Percentiles rank a stretch among this genome's conserved stretches.
Evolutionary conservation across 139 green algal genomes (phyloP).

Genomic region (Picochlorum sp.): DNA sequence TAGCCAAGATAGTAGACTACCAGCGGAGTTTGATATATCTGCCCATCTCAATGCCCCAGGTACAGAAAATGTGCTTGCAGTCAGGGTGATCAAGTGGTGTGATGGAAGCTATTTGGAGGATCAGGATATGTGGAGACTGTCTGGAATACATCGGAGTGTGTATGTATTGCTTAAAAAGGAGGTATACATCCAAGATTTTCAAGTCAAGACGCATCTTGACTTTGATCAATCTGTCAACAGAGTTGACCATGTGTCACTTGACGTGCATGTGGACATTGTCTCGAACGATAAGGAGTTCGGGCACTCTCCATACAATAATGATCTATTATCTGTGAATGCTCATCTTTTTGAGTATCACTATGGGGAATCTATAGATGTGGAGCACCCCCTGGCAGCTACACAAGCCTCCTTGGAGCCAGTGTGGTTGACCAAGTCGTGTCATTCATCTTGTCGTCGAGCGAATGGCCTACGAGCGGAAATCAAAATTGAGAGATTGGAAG

Average conservation of each 20-base stretch:
- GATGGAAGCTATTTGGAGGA: slow-evolving; percentile 97
- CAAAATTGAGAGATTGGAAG: too few relatives aligned
- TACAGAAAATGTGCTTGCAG: slow-evolving; percentile 51
- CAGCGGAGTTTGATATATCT: slow-evolving; percentile 90
- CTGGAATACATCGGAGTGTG: slow-evolving; percentile 81
- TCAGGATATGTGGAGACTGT: slow-evolving; percentile 94
- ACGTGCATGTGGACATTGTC: slow-evolving; percentile 18
- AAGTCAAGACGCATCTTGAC: slow-evolving; percentile 48
- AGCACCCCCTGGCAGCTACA: too few relatives aligned
- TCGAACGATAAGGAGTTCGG: too few relatives aligned
- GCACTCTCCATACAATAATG: too few relatives aligned
- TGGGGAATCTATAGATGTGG: too few relatives aligned
- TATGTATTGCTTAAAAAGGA: slow-evolving; percentile 55
- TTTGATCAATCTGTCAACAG: background rate
- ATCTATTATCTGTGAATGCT: too few relatives aligned
- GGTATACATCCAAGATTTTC: slow-evolving; percentile 58
- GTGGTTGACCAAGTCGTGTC: too few relatives aligned
- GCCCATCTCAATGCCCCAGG: slow-evolving; percentile 21
- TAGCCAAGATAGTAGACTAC: slow-evolving; percentile 81
- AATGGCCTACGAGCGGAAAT: too few relatives aligned
- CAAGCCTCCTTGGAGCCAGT: too few relatives aligned
- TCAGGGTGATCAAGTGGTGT: slow-evolving; percentile 79
- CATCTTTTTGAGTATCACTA: too few relatives aligned
- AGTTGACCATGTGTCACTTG: slow-evolving; percentile 13
- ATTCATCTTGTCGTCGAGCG: too few relatives aligned